phyloP scores from a whole-genome alignment of 164 flowering plant genomes.

The Pachysandra terminalis region DNA sequence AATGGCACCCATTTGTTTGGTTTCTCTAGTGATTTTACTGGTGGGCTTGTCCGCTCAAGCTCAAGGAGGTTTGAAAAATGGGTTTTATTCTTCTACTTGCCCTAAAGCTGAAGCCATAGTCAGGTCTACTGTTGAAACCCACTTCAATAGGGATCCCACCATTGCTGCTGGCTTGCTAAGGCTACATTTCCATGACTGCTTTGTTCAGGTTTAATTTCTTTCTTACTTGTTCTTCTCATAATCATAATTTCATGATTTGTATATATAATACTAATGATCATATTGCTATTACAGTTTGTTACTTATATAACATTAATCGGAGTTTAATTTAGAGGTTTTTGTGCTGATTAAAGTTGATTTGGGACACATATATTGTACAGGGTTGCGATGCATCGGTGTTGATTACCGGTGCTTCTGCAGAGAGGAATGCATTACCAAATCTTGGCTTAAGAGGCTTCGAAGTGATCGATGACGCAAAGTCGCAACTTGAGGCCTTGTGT shows the following conservation, averaged over 20 bases:
- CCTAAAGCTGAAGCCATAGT: slow-evolving; percentile 55
- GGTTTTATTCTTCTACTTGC: slow-evolving; percentile 55
- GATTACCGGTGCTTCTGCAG: slow-evolving; percentile 46
- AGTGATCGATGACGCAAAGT: slow-evolving; percentile 65
- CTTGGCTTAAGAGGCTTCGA: slow-evolving; percentile 63
- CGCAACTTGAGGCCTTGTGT: slow-evolving; percentile 52
- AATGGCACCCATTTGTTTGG: slow-evolving; percentile 24
- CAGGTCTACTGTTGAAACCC: slow-evolving; percentile 45
- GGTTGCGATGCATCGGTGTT: slow-evolving; percentile 80
- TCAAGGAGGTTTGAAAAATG: slow-evolving; percentile 34
- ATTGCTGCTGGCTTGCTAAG: slow-evolving; percentile 63
- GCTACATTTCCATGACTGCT: slow-evolving; percentile 77
- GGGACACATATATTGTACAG: slow-evolving; percentile 19
- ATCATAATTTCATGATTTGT: too few species aligned
- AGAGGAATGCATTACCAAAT: slow-evolving; percentile 53
- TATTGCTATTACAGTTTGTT: too few species aligned
- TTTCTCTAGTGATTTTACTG: slow-evolving; percentile 17
- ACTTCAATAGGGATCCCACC: slow-evolving; percentile 48
- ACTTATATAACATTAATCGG: too few species aligned
- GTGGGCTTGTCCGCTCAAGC: slow-evolving; percentile 20
- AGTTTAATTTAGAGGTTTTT: too few species aligned
- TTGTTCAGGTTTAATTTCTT: slow-evolving; percentile 47
- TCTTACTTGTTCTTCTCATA: neutral
- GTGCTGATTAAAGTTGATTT: too few species aligned
- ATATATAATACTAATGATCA: too few species aligned